Conservation (phyloP, 2,329 filamentous ascomycete species). For the Chrysoporthe cubensis region DNA sequence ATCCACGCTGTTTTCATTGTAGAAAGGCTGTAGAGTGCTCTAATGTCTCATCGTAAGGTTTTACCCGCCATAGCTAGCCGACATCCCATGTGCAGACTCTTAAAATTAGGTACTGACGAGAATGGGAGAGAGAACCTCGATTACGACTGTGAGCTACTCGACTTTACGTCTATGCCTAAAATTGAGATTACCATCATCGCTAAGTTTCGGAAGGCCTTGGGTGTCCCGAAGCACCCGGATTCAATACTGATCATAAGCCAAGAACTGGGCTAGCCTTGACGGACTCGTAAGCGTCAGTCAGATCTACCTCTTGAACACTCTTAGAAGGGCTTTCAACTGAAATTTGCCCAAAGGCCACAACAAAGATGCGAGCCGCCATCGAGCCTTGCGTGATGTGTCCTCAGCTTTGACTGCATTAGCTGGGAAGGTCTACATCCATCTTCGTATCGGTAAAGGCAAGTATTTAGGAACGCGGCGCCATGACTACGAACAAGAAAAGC, state of each 20-base stretch:
- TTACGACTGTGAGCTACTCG: neutral
- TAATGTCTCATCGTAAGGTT: neutral
- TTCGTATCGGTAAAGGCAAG: neutral
- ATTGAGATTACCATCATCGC: neutral
- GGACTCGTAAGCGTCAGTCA: neutral
- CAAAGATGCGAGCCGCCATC: neutral
- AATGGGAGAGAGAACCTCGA: neutral
- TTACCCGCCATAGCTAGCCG: neutral
- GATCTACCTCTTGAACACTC: neutral
- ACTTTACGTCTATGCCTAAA: neutral
- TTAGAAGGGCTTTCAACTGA: neutral
- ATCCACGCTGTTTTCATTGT: neutral
- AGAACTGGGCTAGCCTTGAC: neutral
- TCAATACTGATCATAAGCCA: no score
- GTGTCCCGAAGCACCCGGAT: neutral
- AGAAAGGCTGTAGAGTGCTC: slow-evolving; percentile 8
- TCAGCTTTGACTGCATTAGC: neutral
- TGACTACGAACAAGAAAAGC: neutral
- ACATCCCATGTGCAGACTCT: neutral
- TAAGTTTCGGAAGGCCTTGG: neutral
- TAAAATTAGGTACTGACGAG: neutral
- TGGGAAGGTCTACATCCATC: neutral
- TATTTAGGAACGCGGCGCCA: neutral
- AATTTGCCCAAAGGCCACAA: neutral
- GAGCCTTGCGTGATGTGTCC: neutral